A percentile compares a stretch with the other conserved stretches of the same genome.
phyloP scores from a whole-genome alignment of 345 rosid species.

The Garcia nutans region DNA sequence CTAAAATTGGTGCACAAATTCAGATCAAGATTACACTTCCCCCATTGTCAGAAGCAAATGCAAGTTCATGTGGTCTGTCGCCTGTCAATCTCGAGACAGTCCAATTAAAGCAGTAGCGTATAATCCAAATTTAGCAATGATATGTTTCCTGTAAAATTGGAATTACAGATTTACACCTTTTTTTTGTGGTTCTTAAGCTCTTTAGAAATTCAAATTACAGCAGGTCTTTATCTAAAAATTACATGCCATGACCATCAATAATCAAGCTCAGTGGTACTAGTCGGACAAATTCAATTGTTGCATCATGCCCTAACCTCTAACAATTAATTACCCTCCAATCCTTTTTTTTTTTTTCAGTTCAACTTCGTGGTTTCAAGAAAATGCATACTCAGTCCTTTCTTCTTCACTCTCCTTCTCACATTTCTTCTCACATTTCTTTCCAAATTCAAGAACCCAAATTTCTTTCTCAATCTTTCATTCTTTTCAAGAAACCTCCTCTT shows the following conservation, averaged over 20 bases:
- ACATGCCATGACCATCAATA: too few species aligned
- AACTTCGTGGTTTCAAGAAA: background rate
- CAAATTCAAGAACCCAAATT: slow-evolving; percentile 27
- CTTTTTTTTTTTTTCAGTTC: too few species aligned
- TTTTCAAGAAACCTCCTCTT: slow-evolving; percentile 17
- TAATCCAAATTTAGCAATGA: background rate
- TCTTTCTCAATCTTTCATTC: slow-evolving; percentile 22
- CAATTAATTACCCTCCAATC: background rate
- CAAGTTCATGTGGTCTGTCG: background rate
- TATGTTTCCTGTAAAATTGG: background rate
- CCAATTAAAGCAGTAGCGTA: background rate
- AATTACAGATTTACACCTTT: background rate
- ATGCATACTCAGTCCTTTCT: slow-evolving; percentile 42
- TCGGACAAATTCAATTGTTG: too few species aligned
- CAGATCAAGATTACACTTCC: too few species aligned
- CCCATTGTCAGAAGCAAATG: background rate
- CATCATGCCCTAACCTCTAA: too few species aligned
- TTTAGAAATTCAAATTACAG: too few species aligned
- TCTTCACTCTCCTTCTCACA: slow-evolving; percentile 23
- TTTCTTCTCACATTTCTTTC: too few species aligned
- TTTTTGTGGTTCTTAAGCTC: background rate
- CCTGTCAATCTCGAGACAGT: background rate
- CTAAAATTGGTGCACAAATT: too few species aligned
- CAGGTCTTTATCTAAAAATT: too few species aligned
- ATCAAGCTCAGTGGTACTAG: too few species aligned